A percentile compares a stretch with the other conserved stretches of the same genome.
phyloP scores from a whole-genome alignment of 2,329 filamentous ascomycete genomes.

The Apiospora rasikravindrae region DNA sequence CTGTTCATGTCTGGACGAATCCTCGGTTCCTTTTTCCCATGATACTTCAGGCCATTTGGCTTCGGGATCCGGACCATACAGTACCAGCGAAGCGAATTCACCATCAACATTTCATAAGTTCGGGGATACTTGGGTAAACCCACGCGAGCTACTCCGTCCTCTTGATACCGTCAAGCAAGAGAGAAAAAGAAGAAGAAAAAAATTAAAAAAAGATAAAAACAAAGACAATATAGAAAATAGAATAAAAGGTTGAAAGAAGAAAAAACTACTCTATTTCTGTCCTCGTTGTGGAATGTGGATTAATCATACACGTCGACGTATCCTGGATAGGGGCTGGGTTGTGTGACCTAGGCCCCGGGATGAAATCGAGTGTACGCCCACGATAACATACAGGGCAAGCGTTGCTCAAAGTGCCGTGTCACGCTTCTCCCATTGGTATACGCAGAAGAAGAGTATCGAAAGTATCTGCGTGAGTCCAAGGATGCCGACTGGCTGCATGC shows the following conservation, averaged over 20 bases:
- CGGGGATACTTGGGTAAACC: too few relatives aligned
- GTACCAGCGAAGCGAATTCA: too few relatives aligned
- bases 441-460: background rate
- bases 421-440: background rate
- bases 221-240: too few relatives aligned
- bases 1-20: background rate
- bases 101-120: too few relatives aligned
- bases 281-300: background rate
- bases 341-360: background rate
- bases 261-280: too few relatives aligned
- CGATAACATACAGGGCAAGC: background rate
- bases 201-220: too few relatives aligned
- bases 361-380: background rate
- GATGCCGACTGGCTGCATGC: background rate
- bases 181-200: background rate
- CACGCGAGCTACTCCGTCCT: background rate
- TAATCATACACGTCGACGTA: background rate
- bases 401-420: background rate
- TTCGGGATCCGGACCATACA: too few relatives aligned
- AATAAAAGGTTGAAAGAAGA: too few relatives aligned
- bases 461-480: too few relatives aligned
- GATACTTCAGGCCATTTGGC: too few relatives aligned
- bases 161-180: background rate
- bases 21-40: background rate
- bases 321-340: background rate